Evolutionary conservation across 768 basidiomycete genomes (phyloP), one percentile per base, ranked within the genome.

Genomic region (Suillus spraguei): DNA sequence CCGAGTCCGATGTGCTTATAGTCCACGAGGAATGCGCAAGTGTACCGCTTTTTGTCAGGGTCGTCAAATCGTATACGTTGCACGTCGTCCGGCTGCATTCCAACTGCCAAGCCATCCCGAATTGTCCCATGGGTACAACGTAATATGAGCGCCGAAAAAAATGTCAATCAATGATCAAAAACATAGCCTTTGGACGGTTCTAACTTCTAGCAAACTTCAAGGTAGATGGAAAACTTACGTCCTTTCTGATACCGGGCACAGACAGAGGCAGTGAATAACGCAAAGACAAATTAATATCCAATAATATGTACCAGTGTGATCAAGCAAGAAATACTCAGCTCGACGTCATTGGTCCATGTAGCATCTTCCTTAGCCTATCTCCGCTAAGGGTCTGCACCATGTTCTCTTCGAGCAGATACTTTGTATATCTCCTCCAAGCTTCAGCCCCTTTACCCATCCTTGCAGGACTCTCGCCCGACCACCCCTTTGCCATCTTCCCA

Each of bases 341-440:
- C 55, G 10, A 28, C 38, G 9, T 56, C 41, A 61, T 55, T 50
- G 71, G 56, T 7, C 74, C 75, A 36, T 74, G 69, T 36, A 77
- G 52, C 5, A 69, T 81, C 44, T 73, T 74, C 42, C 76, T 74
- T 63, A 87, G 72, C 61, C 76, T 71, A 8, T 80, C 73, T 69
- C 67, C 86, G 75, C 54, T 66, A 36, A 89, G 75, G 46, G 72
- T 77, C 36, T 87, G 69, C 20, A 91, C 88, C 70, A 88, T 72
- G 39, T 79, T 82, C 16, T 79, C 75, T 35, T 83, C 81, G 14
- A 74, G 71, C 69, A 91, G 67, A 72, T 82, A 90, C 60, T 85
- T 73, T 28, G 83, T 82, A 70, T 87, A 90, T 64, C 87, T 78
- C 65, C 77, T 77, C 90, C 89, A 91, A 24, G 84, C 83, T 49